A percentile compares a stretch with the other conserved stretches of the same genome.
Evolutionary conservation across 2,329 filamentous ascomycete genomes (phyloP).

Genomic region (Fusarium penzigii): DNA sequence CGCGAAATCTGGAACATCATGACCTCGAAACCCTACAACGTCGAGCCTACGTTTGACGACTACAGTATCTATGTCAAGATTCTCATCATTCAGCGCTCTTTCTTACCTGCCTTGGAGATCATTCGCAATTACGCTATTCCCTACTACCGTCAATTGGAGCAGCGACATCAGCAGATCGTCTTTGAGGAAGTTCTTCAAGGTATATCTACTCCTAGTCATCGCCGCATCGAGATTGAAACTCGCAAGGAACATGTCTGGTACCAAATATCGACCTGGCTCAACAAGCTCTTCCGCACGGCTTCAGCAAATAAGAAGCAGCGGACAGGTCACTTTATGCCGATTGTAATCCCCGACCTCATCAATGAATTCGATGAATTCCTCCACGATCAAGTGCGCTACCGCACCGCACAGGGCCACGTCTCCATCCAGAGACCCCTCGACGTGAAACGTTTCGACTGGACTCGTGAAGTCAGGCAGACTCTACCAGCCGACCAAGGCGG

Average conservation of each 20-base stretch:
- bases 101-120: constrained; percentile 36
- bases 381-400: constrained; percentile 32
- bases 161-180: constrained; percentile 29
- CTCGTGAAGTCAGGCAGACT: constrained; percentile 21
- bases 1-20: constrained; percentile 60
- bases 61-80: constrained; percentile 47
- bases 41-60: constrained; percentile 59
- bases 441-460: constrained; percentile 24
- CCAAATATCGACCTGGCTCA: constrained; percentile 31
- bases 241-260: constrained; percentile 36
- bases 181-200: constrained; percentile 36
- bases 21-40: constrained; percentile 56
- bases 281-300: constrained; percentile 27
- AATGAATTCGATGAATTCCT: constrained; percentile 38
- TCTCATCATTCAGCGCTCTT: constrained; percentile 33
- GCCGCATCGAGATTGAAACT: constrained; percentile 31
- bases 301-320: constrained; percentile 25
- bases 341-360: constrained; percentile 34
- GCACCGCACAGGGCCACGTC: constrained; percentile 34
- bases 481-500: constrained; percentile 28
- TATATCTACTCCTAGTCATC: constrained; percentile 14
- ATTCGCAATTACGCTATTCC: constrained; percentile 45
- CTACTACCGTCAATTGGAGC: constrained; percentile 31
- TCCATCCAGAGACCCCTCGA: constrained; percentile 25
- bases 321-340: constrained; percentile 18